Evolutionary conservation across 805 yeast species (phyloP), one percentile per base, ranked within the genome.

Genomic region (Kregervanrija delftensis): DNA sequence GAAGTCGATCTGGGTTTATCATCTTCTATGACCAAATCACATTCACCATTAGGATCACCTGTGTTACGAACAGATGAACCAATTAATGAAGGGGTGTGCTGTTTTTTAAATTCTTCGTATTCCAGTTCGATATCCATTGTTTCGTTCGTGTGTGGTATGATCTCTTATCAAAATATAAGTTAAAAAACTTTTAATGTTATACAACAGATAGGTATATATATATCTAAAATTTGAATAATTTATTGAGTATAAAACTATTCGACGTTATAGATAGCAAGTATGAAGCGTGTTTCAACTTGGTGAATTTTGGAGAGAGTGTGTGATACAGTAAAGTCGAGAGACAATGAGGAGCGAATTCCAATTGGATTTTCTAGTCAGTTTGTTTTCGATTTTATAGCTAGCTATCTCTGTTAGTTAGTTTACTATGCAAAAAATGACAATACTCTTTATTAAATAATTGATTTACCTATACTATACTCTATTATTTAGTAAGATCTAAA

Each of bases 91-190:
- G 82, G 81, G 16, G 69, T 59, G 33, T 59, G 49, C 41, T 68
- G 64, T 53, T 64, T 69, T 53, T 75, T 77, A 13, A 76, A 77
- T 49, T 69, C 71, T 59, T 76, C 77, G 50, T 73, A 66, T 59
- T 77, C 79, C 50, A 66, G 65, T 61, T 73, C 78, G 58, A 72
- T 66, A 56, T 74, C 77, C 79, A 74, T 74, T 11, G 45, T 31
- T 32, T 33, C 33, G 28, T 42, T 11, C 16, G 37, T 28, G 10
- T 17, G 15, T 17, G 31, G 16, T 14, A 30, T 11, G 15, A 31
- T 8, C 11, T 15, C 9, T 16, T 33, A 13, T 22, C 33, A 33
- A 16, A 35, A 30, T 16, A 15, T n/a, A 30, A 11, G 33, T 14
- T 14, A 22, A 17, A 16, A 9, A 13, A 39, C n/a, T 5, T 6